These are phyloP conservation scores for Plasmodium adleri DNA, from an alignment of 169 alveolate species.

Conservation along the genomic window DNA sequence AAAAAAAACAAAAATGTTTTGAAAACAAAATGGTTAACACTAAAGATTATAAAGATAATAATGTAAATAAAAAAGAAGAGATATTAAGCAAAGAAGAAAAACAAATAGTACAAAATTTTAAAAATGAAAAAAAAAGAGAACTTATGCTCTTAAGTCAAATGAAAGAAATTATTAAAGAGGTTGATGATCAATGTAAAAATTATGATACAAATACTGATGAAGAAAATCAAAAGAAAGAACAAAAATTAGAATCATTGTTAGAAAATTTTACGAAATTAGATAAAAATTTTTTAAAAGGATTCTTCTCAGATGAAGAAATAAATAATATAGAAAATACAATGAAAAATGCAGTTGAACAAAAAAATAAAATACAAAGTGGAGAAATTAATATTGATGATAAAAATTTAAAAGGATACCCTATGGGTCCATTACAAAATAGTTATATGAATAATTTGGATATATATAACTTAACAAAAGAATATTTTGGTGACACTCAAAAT, in stretches of 20 bases:
- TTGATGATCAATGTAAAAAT: conserved; percentile 70
- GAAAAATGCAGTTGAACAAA: conserved; percentile 41
- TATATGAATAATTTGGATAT: conserved; percentile 49
- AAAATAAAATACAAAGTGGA: conserved; percentile 66
- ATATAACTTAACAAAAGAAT: conserved; percentile 50
- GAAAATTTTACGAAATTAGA: conserved; percentile 77
- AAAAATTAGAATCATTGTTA: conserved; percentile 73
- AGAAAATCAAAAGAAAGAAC: conserved; percentile 57
- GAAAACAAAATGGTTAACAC: not conserved
- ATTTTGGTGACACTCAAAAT: conserved; percentile 10
- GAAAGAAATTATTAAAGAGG: conserved; percentile 69
- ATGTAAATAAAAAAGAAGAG: not conserved
- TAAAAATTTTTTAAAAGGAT: conserved; percentile 49
- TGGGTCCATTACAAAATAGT: not conserved
- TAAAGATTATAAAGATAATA: not conserved
- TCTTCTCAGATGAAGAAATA: conserved; percentile 76
- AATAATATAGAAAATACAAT: conserved; percentile 62
- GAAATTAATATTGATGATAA: conserved; percentile 30
- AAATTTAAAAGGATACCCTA: conserved; percentile 10
- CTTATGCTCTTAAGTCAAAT: conserved; percentile 48
- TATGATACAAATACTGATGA: conserved; percentile 50
- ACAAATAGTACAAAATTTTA: conserved; percentile 59
- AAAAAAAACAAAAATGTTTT: too few species aligned
- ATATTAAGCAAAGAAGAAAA: conserved; percentile 56
- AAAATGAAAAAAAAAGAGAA: conserved; percentile 65